Base-by-base conservation (phyloP, 176 grass and related monocot genomes). In the Oryza glumipatula region DNA sequence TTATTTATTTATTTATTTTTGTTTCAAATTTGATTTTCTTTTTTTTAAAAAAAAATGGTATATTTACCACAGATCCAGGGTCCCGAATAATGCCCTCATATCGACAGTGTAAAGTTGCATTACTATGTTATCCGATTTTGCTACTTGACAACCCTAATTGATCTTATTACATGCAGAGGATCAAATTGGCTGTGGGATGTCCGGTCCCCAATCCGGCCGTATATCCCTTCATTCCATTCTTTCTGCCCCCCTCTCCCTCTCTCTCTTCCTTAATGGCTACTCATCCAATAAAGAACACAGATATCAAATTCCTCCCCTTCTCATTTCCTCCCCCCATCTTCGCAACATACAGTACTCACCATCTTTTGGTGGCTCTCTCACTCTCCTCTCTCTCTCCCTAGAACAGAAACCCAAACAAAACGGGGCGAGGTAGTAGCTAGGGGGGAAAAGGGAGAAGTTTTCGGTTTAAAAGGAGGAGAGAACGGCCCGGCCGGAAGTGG, bases 341-440 rank as follows among this genome's bases (percentile, higher is more conserved):
- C 86, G 76, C 87, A 89, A 73, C 58, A 63, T 11, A 63, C 4
- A 23, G 49, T 67, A 85, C 79, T 87, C 89, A 92, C 77, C 89
- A 82, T 91, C 89, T 94, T 89, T 89, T 36, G 48, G 87, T 94
- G 84, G 12, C 73, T 63, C 82, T 77, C 56, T 39, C 16, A 0
- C 51, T 80, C 70, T 19, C 77, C 78, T 1, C 71, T 78, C 1
- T 76, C 82, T 83, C 70, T 72, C 74, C 46, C 76, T 61, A 41
- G 21, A 80, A 24, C 76, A 84, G 69, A 68, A 81, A 68, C 68
- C 47, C 36, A 33, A 67, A 79, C 63, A 79, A 45, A 48, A 19
- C 33, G 45, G 38, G 56, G 32, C 70, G 65, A 64, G 54, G 81
- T 48, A 33, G 65, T 15, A 54, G 51, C 9, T 54, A 4, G 51